Evolutionary conservation across 129 eudicot genomes (phyloP).

Genomic region (Saposhnikovia divaricata): DNA sequence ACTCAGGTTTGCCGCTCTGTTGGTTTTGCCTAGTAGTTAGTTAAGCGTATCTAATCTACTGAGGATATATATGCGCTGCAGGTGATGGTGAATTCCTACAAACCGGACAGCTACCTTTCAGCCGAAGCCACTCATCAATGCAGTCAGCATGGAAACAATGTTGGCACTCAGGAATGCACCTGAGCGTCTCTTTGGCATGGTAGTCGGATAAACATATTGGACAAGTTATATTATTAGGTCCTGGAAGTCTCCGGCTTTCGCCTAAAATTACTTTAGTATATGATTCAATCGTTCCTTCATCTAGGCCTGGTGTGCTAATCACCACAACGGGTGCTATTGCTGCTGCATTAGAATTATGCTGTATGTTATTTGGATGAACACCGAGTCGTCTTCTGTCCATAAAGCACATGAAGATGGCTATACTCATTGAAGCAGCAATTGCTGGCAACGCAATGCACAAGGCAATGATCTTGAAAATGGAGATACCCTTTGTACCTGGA

Average conservation of each 20-base stretch:
- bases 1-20: not conserved
- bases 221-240: conserved; percentile 1
- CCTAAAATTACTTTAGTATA: conserved; percentile 6
- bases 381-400: not conserved
- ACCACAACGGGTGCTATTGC: not conserved
- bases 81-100: conserved; percentile 10
- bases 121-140: conserved; percentile 13
- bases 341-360: not conserved
- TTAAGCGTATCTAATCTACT: not conserved
- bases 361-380: conserved; percentile 1
- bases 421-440: not conserved
- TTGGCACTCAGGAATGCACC: conserved; percentile 14
- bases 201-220: conserved; percentile 12
- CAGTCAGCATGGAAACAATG: conserved; percentile 13
- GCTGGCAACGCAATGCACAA: conserved; percentile 9
- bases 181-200: conserved; percentile 11
- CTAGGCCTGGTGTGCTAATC: conserved; percentile 3
- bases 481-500: conserved; percentile 1
- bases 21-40: not conserved
- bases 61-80: not conserved
- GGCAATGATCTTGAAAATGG: not conserved
- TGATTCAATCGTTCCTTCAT: conserved; percentile 8
- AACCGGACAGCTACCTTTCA: conserved; percentile 9
- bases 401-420: conserved; percentile 3
- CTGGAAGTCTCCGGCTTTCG: conserved; percentile 13